Conservation (phyloP, 2,329 filamentous ascomycete species). For the Rhinocladiella similis region DNA sequence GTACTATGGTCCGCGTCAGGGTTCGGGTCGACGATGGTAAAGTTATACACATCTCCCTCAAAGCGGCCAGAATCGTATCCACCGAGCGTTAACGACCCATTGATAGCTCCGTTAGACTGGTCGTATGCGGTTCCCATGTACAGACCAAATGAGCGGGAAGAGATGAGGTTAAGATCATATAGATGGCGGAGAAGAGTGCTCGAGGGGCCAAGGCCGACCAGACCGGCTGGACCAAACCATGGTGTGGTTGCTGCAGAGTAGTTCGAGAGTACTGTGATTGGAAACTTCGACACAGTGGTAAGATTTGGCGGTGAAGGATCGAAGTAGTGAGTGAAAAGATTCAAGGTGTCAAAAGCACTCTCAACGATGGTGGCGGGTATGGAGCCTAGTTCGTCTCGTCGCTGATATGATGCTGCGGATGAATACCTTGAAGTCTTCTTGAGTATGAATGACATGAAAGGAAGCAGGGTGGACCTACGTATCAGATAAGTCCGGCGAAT, state of each 20-base stretch:
- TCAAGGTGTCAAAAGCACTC: constrained; percentile 31
- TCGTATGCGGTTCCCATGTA: constrained; percentile 45
- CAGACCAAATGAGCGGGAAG: constrained; percentile 43
- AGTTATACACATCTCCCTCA: constrained; percentile 35
- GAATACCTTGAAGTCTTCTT: constrained; percentile 11
- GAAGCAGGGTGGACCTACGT: constrained; percentile 12
- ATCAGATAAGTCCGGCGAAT: constrained; percentile 19
- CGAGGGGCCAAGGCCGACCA: constrained; percentile 40
- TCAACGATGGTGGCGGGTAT: constrained; percentile 38
- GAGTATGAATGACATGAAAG: constrained; percentile 32
- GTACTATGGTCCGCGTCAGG: constrained; percentile 32
- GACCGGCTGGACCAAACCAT: constrained; percentile 28
- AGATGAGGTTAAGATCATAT: constrained; percentile 36
- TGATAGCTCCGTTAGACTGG: constrained; percentile 41
- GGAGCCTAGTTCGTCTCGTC: constrained; percentile 33
- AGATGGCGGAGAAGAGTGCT: constrained; percentile 44
- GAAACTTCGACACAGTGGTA: constrained; percentile 20
- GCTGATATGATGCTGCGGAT: constrained; percentile 18
- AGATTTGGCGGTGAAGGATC: constrained; percentile 26
- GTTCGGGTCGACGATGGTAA: constrained; percentile 31
- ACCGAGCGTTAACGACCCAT: constrained; percentile 46
- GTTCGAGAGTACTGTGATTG: constrained; percentile 26
- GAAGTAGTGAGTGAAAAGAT: constrained; percentile 29
- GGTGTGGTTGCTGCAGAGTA: constrained; percentile 19
- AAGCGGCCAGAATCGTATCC: constrained; percentile 48